Evolutionary conservation across 306 rosid genomes (phyloP), one percentile per base, ranked within the genome.

Genomic region (Lotus japonicus): DNA sequence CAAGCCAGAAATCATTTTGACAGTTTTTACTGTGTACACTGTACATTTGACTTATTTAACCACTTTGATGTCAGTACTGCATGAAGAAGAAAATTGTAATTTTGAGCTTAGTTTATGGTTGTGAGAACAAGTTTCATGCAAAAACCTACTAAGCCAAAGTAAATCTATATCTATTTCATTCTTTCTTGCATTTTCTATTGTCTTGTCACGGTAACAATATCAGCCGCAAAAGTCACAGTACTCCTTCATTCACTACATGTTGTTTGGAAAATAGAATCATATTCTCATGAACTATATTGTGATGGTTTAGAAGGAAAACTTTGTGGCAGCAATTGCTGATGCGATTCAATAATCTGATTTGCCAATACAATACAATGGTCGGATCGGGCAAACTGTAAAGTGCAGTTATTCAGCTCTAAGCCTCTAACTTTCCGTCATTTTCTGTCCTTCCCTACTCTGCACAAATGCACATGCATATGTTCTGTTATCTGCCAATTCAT

Each of bases 251-350:
- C 49, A 45, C 44, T 48, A 59, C 45, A 45, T 28, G 48, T 42
- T 21, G 44, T 73, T 63, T 18, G 13, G 28, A 19, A 54, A 16
- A 51, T 15, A 55, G 82, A 79, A 72, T 75, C 79, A 44, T 79
- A 73, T 79, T 79, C 79, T 66, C 16, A 13, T 58, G 74, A 63
- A 36, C 48, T 10, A 46, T 11, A 39, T 17, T 21, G 23, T 21
- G 23, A 3, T 21, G 1, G 3, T 3, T 3, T 1, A 21, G 23
- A 21, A 21, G 23, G 23, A 21, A 21, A 21, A 56, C 53, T 28
- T 16, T 38, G 26, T 64, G 67, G 61, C 61, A n/a, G 55, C 55
- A 52, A 16, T 62, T 72, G 62, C 46, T 39, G 63, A 58, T 75
- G 64, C 44, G 45, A 58, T 16, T 68, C 64, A 75, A 66, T 71